phyloP scores from a whole-genome alignment of 257 asterid species.

The Fraxinus quadrangulata region DNA sequence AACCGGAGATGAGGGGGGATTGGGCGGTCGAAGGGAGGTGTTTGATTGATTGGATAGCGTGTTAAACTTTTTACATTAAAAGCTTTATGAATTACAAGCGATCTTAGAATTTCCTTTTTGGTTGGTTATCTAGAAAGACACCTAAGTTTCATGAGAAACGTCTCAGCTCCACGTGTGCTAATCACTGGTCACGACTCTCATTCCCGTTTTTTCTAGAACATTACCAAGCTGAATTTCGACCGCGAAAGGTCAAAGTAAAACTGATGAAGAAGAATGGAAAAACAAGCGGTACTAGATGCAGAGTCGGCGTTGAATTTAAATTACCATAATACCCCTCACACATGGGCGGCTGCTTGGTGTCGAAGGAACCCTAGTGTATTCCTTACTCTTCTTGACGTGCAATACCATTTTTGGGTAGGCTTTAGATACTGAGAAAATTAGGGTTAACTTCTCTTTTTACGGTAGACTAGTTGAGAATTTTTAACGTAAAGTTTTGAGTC shows the following conservation, averaged over 20 bases:
- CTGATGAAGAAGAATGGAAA: background rate
- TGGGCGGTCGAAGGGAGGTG: background rate
- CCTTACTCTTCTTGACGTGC: too few relatives aligned
- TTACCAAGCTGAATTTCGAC: background rate
- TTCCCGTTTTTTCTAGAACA: background rate
- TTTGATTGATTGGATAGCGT: background rate
- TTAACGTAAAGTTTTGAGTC: too few relatives aligned
- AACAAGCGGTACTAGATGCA: background rate
- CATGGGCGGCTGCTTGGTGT: background rate
- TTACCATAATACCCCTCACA: background rate
- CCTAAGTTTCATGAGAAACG: conserved; percentile 17
- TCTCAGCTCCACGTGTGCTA: conserved; percentile 27
- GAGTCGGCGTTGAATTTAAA: background rate
- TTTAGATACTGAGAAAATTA: too few relatives aligned
- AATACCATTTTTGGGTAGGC: too few relatives aligned
- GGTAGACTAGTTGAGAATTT: too few relatives aligned
- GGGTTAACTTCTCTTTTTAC: too few relatives aligned
- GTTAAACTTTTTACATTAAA: background rate
- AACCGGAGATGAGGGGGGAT: background rate
- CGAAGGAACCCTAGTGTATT: background rate
- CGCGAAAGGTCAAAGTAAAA: background rate
- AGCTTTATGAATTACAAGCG: background rate
- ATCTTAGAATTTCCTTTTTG: conserved; percentile 20
- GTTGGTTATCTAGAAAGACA: conserved; percentile 41
- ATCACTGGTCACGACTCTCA: background rate